Evolutionary conservation across 805 yeast genomes (phyloP), one percentile per base, ranked within the genome.

Genomic region (Metschnikowia continentalis): DNA sequence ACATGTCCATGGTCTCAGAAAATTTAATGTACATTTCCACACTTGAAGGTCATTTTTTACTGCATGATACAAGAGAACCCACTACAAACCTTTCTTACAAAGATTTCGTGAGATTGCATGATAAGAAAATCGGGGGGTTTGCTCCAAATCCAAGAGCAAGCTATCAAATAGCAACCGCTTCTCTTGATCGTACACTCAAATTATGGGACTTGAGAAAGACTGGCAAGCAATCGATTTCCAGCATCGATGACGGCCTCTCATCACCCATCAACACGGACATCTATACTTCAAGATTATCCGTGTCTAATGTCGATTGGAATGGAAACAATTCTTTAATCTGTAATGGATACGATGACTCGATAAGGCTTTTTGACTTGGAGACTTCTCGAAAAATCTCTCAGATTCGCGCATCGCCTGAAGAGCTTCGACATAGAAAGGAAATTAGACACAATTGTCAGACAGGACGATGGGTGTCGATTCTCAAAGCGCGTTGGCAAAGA

Each of bases 381-480:
- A 17, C 15, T 19, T n/a, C 22, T 19, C 32, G 14, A 32, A 35
- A 42, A 13, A 42, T 4, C 6, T 19, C 32, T n/a, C 32, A 17
- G 41, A 22, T 22, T 42, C 41, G 14, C 42, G 13, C n/a, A 2
- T 33, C 46, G 32, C 36, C 36, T 23, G 15, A 14, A 10, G 38
- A 32, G 17, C 46, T 42, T 22, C 17, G 37, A 8, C 37, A 20
- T n/a, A 42, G 38, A 23, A 22, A 22, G 13, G 53, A 47, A 8
- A 74, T 92, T 46, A 80, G 80, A 50, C 99, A 94, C 64, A 94
- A 94, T 62, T 94, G 99, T 70, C 96, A 92, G 67, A 87, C 97
- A 0, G 99, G 99, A 0, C 76, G 96, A 56, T 92, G 99, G 99
- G 96, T 94, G 0, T 84, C 96, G 1, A 92, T 92, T 43, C 71